phyloP scores from a whole-genome alignment of 306 rosid genomes.

The Vachellia pachyceras region DNA sequence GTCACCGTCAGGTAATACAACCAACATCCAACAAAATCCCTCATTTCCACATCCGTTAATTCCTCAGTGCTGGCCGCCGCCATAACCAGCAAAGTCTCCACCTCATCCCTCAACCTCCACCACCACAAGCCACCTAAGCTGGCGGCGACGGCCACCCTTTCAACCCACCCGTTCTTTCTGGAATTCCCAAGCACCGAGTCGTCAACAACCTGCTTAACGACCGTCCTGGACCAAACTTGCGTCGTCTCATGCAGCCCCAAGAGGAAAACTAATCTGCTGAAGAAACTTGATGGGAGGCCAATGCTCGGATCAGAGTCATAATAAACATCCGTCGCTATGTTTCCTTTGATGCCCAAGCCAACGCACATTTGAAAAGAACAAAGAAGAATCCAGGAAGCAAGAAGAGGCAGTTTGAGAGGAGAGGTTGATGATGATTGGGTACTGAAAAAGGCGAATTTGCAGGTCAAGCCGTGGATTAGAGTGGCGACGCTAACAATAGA shows the following conservation, averaged over 20 bases:
- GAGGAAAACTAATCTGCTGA: slow-evolving; percentile 58
- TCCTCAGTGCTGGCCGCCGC: slow-evolving; percentile 61
- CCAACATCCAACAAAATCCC: slow-evolving; percentile 68
- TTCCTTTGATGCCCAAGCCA: slow-evolving; percentile 66
- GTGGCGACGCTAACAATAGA: slow-evolving; percentile 53
- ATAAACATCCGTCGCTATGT: slow-evolving; percentile 43
- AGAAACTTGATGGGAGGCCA: slow-evolving; percentile 43
- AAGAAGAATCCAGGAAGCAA: slow-evolving; percentile 67
- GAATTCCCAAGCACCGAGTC: slow-evolving; percentile 62
- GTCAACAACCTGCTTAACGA: slow-evolving; percentile 87
- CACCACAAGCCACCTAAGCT: slow-evolving; percentile 76
- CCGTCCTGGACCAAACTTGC: slow-evolving; percentile 70
- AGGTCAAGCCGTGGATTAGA: slow-evolving; percentile 53
- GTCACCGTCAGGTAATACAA: slow-evolving; percentile 69
- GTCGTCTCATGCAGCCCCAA: slow-evolving; percentile 82
- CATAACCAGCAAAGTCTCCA: slow-evolving; percentile 67
- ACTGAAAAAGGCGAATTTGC: slow-evolving; percentile 39
- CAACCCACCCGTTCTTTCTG: slow-evolving; percentile 60
- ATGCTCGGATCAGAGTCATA: slow-evolving; percentile 34
- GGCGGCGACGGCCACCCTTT: slow-evolving; percentile 54
- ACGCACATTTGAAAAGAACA: slow-evolving; percentile 71
- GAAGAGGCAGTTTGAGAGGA: slow-evolving; percentile 45
- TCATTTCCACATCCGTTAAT: slow-evolving; percentile 50
- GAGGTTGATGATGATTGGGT: slow-evolving; percentile 25
- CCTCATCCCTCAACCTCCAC: slow-evolving; percentile 80